Evolutionary conservation across 306 rosid species (phyloP), one percentile per base, ranked within the genome.

Genomic region (Prosopis cineraria): DNA sequence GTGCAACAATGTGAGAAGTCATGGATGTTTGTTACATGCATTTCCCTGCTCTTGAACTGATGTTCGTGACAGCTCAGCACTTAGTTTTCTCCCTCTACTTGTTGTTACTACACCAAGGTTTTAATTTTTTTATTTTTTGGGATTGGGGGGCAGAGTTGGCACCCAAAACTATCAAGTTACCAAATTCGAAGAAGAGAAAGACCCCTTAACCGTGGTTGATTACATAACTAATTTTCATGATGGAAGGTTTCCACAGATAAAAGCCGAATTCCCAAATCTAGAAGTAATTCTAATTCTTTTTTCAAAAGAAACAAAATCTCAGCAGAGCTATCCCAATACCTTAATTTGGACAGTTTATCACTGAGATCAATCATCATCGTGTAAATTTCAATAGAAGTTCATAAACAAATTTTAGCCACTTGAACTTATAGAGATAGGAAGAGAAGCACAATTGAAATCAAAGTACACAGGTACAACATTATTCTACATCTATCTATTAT

Each of bases 11-110:
- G 60, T 10, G 24, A 79, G n/a, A 73, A 75, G 43, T 64, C 77
- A 68, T 37, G 47, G 62, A 47, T 34, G 52, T 41, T 72, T 81
- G 68, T 80, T 78, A 81, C 93, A 43, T 80, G 91, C 98, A 78
- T 78, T 85, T 78, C 82, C 85, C 47, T 91, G 90, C 62, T 94
- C 97, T 25, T 87, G 88, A 73, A 93, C 73, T 1, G 52, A 65
- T 43, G 10, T 60, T 71, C 55, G 25, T 19, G 33, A 80, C 22
- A 73, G 59, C 27, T 19, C 40, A 67, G 29, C 68, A 55, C 13
- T 53, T 53, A 19, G 10, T 16, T 25, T 71, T 19, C 63, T 58
- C 50, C 72, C 39, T 59, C 56, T 65, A 34, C 13, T 20, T 34
- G 55, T 60, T 71, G 29, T 67, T 62, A 12, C 20, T 9, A 52